Evolutionary conservation across 148 eudicot species (phyloP).

Genomic region (Persicaria maculosa): DNA sequence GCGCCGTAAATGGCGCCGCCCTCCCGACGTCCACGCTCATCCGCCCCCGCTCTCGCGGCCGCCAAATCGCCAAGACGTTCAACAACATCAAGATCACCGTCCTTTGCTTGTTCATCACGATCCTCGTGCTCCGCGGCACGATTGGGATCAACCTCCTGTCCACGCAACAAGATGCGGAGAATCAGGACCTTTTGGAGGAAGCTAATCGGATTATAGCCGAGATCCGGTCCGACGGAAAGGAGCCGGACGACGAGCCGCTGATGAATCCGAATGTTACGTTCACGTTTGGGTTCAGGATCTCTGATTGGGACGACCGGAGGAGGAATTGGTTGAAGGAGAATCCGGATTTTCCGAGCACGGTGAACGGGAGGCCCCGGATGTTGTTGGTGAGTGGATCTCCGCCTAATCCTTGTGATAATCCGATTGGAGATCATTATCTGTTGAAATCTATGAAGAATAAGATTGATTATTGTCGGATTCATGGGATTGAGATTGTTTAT

Average conservation of each 20-base stretch:
- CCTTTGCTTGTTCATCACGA: slow-evolving; percentile 43
- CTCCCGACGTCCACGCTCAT: slow-evolving; percentile 23
- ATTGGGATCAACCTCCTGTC: slow-evolving; percentile 46
- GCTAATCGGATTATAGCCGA: slow-evolving; percentile 41
- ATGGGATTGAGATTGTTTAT: slow-evolving; percentile 68
- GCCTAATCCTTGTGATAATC: slow-evolving; percentile 75
- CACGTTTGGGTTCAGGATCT: slow-evolving; percentile 50
- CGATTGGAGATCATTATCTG: slow-evolving; percentile 77
- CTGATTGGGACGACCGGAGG: slow-evolving; percentile 47
- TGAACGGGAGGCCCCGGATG: slow-evolving; percentile 40
- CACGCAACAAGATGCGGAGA: slow-evolving; percentile 14
- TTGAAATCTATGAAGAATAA: slow-evolving; percentile 71
- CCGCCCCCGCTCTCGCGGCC: slow-evolving; percentile 19
- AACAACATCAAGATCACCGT: slow-evolving; percentile 41
- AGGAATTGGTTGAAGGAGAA: slow-evolving; percentile 33
- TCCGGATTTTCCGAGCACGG: slow-evolving; percentile 32
- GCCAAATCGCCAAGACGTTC: slow-evolving; percentile 40
- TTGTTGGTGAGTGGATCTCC: slow-evolving; percentile 69
- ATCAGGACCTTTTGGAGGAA: slow-evolving; percentile 27
- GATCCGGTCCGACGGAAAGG: slow-evolving; percentile 42
- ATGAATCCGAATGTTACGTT: slow-evolving; percentile 33
- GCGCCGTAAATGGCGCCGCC: slow-evolving; percentile 13
- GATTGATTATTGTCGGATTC: slow-evolving; percentile 77
- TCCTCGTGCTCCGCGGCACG: slow-evolving; percentile 56
- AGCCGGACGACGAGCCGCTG: slow-evolving; percentile 23